Base-by-base conservation (phyloP, 495 filamentous ascomycete genomes). In the Friedmanniomyces endolithicus region DNA sequence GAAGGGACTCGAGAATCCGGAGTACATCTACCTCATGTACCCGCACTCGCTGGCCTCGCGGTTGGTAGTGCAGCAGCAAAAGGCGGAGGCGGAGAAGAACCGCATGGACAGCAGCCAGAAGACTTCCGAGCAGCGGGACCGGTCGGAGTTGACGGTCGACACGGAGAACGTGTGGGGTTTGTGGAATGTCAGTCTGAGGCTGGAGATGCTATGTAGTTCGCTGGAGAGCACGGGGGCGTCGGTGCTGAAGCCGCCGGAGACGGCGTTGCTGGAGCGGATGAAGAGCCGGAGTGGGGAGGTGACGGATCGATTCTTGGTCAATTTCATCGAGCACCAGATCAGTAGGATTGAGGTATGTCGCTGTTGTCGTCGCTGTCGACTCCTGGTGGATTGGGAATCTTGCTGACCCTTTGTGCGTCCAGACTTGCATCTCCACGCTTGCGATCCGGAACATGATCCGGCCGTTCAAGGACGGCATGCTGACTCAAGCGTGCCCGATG, bases 1-100 rank as follows among this genome's bases (percentile, higher is more conserved):
- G 33, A 99, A 99, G 67, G 92, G 92, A 1, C 79, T 99, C 8
- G 92, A 99, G 65, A 99, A 99, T 67, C 92, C 94, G 4, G 92
- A 99, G 67, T 82, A 87, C 50, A 82, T 99, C 50, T 95, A 90
- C 66, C 79, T 94, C 35, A 86, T 97, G 65, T 97, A 94, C 66
- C 90, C 92, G 1, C 86, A 90, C 61, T 74, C 83, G 11, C 78
- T 99, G 16, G 80, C 85, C n/a, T 88, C 88, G 43, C 82, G 92
- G 68, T 81, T 81, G 70, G 81, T 64, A 53, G 78, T 70, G 47
- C 75, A 81, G 60, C 81, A 82, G 43, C 76, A 81, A 56, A 63
- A 64, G 11, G 70, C 64, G 6, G 70, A 71, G 41, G 65, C 72
- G 22, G 70, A 70, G 49, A 63, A 65, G 11, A 62, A 68, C 75